phyloP scores from a whole-genome alignment of 306 rosid species.

The Ochetophila trinervis region DNA sequence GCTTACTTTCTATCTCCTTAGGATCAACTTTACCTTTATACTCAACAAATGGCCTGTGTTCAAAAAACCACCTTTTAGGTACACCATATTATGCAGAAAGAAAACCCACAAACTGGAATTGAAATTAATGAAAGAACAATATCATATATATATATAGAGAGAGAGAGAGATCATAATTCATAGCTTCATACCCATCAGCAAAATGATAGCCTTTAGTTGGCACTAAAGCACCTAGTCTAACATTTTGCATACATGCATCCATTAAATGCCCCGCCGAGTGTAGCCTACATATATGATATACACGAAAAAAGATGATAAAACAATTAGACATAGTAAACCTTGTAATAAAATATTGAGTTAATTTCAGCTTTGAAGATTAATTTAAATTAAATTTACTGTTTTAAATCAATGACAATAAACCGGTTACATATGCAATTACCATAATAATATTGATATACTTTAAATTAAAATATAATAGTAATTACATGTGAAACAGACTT shows the following conservation, averaged over 20 bases:
- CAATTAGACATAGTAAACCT: too few species aligned
- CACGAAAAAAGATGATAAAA: not conserved
- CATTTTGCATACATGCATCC: constrained; percentile 46
- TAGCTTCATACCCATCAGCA: constrained; percentile 11
- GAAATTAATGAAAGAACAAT: not conserved
- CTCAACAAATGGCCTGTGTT: constrained; percentile 65
- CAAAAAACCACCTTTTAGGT: not conserved
- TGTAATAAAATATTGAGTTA: too few species aligned
- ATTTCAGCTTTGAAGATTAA: too few species aligned
- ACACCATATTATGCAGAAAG: not conserved
- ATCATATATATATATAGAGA: too few species aligned
- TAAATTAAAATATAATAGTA: too few species aligned
- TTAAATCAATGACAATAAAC: too few species aligned
- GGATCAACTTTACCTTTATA: constrained; percentile 53
- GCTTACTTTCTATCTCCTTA: constrained; percentile 45
- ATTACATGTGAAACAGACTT: too few species aligned
- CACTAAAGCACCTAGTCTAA: constrained; percentile 52
- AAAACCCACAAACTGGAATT: not conserved
- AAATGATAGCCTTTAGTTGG: constrained; percentile 70
- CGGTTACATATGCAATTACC: too few species aligned
- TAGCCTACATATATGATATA: constrained; percentile 28
- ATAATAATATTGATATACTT: too few species aligned
- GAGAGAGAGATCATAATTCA: too few species aligned
- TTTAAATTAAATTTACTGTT: too few species aligned
- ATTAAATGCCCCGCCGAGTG: constrained; percentile 73